Conservation (phyloP, 2,329 filamentous ascomycete species). For the Trichocomaceae sp. region DNA sequence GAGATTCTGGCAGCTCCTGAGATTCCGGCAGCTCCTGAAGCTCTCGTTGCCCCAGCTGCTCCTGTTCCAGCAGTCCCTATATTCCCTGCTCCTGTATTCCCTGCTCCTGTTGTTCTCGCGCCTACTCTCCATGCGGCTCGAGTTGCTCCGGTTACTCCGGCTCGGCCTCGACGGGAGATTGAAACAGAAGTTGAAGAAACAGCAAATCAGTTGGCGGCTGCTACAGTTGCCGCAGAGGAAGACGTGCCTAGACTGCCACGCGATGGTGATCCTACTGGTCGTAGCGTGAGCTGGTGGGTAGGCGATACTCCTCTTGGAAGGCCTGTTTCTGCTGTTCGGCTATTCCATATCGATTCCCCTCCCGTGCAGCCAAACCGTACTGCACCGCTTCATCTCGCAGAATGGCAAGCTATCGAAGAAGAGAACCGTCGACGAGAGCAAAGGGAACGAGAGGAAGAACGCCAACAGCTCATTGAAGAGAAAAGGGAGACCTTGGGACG, state of each 20-base stretch:
- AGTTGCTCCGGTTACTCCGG: background rate
- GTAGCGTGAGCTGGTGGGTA: background rate
- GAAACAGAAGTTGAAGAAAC: constrained; percentile 2
- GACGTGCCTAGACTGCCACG: too few species aligned
- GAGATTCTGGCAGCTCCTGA: background rate
- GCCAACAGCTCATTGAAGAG: constrained; percentile 9
- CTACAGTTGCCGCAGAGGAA: background rate
- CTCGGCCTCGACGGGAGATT: background rate
- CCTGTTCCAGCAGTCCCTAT: background rate
- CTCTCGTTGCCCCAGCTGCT: background rate
- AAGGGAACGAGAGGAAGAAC: constrained; percentile 16
- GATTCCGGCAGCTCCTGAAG: background rate
- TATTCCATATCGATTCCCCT: constrained; percentile 3
- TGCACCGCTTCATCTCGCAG: constrained; percentile 23
- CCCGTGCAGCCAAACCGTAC: background rate
- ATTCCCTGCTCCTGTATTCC: too few species aligned
- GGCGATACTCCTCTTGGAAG: constrained; percentile 7
- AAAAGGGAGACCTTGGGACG: constrained; percentile 1
- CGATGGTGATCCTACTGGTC: background rate
- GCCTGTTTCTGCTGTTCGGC: constrained; percentile 7
- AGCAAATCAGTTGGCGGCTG: background rate
- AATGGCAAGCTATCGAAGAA: background rate
- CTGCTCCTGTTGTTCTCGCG: background rate
- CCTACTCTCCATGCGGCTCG: background rate
- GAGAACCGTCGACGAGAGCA: constrained; percentile 2